A percentile compares a stretch with the other conserved stretches of the same genome.
Evolutionary conservation across 495 filamentous ascomycete species (phyloP).

Genomic region (Rhypophila decipiens): DNA sequence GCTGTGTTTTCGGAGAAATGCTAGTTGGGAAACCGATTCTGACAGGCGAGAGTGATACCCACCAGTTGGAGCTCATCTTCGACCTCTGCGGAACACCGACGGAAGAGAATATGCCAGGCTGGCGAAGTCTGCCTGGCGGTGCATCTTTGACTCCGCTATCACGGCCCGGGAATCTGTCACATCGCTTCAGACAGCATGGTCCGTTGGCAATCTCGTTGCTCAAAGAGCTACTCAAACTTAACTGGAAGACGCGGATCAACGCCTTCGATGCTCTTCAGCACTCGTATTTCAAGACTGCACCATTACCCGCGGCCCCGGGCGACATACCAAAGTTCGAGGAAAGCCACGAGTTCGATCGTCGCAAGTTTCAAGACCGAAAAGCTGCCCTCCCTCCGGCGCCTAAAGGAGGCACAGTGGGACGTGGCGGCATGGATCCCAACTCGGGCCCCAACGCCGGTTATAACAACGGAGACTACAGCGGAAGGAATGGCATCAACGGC

Average conservation of each 20-base stretch:
- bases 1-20: constrained; percentile 98
- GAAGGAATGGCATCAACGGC: constrained; percentile 35
- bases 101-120: constrained; percentile 91
- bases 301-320: constrained; percentile 70
- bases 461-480: constrained; percentile 36
- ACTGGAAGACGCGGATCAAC: constrained; percentile 84
- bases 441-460: constrained; percentile 43
- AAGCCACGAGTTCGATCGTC: constrained; percentile 89
- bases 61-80: constrained; percentile 89
- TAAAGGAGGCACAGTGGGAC: constrained; percentile 79
- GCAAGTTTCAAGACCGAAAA: constrained; percentile 76
- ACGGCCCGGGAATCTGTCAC: constrained; percentile 58
- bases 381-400: constrained; percentile 80
- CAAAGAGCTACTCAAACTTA: constrained; percentile 74
- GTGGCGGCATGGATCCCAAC: constrained; percentile 54
- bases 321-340: constrained; percentile 88
- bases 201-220: constrained; percentile 67
- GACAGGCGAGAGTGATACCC: constrained; percentile 76
- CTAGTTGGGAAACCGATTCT: constrained; percentile 90
- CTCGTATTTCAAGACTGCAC: constrained; percentile 76
- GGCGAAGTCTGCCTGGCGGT: constrained; percentile 71
- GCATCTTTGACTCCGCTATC: constrained; percentile 63
- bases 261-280: constrained; percentile 92
- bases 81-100: constrained; percentile 87
- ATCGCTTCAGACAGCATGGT: constrained; percentile 63